These are phyloP conservation scores for Middelhovenomyces tepae DNA, from an alignment of 805 yeast species.

Conservation along the genomic window DNA sequence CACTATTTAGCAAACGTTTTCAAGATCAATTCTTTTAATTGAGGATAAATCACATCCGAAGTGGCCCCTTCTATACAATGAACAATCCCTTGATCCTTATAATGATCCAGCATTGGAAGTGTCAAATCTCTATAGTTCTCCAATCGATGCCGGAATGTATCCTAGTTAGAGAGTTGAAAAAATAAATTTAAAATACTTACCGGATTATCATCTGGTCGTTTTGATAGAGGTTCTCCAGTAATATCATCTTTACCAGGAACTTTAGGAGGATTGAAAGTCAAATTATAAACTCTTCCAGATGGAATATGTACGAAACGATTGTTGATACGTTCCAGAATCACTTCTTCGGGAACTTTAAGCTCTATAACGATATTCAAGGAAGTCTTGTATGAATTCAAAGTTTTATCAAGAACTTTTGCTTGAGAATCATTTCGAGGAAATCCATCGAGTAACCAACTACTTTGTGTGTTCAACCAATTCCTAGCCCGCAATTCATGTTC, in stretches of 20 bases:
- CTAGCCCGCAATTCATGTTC: slow-evolving; percentile 36
- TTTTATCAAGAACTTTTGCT: slow-evolving; percentile 49
- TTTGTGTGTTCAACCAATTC: slow-evolving; percentile 35
- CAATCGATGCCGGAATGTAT: slow-evolving; percentile 59
- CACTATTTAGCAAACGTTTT: background rate
- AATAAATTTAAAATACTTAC: slow-evolving; percentile 11
- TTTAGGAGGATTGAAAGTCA: slow-evolving; percentile 85
- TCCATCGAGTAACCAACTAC: slow-evolving; percentile 80
- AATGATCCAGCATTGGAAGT: slow-evolving; percentile 58
- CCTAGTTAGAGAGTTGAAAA: slow-evolving; percentile 19
- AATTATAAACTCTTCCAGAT: slow-evolving; percentile 80
- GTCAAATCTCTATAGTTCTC: slow-evolving; percentile 51
- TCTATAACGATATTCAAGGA: slow-evolving; percentile 72
- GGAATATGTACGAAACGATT: slow-evolving; percentile 77
- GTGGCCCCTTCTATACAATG: slow-evolving; percentile 63
- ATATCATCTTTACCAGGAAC: slow-evolving; percentile 73
- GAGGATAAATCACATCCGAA: slow-evolving; percentile 76
- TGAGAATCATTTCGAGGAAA: slow-evolving; percentile 78
- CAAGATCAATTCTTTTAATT: slow-evolving; percentile 33
- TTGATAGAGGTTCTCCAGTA: slow-evolving; percentile 77
- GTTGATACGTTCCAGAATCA: slow-evolving; percentile 71
- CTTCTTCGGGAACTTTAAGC: slow-evolving; percentile 76
- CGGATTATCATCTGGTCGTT: slow-evolving; percentile 77
- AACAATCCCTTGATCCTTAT: slow-evolving; percentile 40
- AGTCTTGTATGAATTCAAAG: slow-evolving; percentile 31